These are phyloP conservation scores for Avena eriantha DNA, from an alignment of 176 grass and related monocot genomes.

Conservation along the genomic window DNA sequence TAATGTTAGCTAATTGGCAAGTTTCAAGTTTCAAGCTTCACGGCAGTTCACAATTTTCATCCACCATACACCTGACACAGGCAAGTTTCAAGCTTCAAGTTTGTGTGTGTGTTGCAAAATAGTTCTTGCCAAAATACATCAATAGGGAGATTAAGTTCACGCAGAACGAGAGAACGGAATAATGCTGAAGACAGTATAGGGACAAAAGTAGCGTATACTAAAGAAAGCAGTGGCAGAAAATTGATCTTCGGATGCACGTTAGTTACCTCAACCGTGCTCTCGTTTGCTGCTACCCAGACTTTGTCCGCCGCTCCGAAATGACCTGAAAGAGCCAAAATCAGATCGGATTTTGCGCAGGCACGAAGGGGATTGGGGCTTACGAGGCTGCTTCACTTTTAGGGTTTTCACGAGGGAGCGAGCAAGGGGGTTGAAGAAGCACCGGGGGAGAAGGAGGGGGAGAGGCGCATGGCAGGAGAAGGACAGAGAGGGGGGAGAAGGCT, in stretches of 20 bases:
- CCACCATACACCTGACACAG: neutral
- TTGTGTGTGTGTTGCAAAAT: slow-evolving; percentile 6
- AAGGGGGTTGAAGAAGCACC: neutral
- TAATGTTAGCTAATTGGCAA: neutral
- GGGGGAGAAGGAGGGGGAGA: neutral
- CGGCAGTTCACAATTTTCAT: neutral
- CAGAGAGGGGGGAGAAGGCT: neutral
- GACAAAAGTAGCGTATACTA: neutral
- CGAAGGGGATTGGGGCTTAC: neutral
- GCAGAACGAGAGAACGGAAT: neutral
- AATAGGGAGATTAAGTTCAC: neutral
- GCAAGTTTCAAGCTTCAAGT: neutral
- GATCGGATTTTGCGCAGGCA: neutral
- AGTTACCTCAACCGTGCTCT: neutral
- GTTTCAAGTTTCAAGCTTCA: neutral
- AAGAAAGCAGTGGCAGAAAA: neutral
- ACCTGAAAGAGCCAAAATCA: neutral
- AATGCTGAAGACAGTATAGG: neutral
- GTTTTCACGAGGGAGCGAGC: neutral
- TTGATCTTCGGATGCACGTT: neutral
- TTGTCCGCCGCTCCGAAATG: neutral
- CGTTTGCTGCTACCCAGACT: neutral
- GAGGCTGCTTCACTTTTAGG: neutral
- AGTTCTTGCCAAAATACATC: slow-evolving; percentile 7
- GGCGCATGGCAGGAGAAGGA: neutral